Evolutionary conservation across 75 land plant genomes (phyloP).

Genomic region (Selaginella tamariscina): DNA sequence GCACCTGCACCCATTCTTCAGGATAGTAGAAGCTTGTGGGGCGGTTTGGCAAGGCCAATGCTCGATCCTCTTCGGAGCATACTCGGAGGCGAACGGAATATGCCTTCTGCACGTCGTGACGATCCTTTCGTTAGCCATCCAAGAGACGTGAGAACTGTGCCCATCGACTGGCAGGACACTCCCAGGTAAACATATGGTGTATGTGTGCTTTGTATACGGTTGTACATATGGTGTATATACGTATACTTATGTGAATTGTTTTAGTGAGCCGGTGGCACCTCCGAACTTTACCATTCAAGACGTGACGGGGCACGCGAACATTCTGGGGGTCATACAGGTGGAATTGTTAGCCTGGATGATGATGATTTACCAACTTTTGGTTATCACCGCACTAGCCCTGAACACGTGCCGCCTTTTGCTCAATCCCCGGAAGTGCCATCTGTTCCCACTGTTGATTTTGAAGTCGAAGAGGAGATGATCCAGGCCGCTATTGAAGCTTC

Average conservation of each 20-base stretch:
- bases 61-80: conserved; percentile 17
- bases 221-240: too few species aligned
- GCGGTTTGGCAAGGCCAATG: conserved; percentile 19
- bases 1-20: not conserved
- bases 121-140: conserved; percentile 55
- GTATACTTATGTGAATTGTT: too few species aligned
- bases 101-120: not conserved
- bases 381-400: not conserved
- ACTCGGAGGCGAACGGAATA: conserved; percentile 12
- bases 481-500: conserved; percentile 89
- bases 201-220: too few species aligned
- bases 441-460: conserved; percentile 22
- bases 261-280: conserved; percentile 12
- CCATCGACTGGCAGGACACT: conserved; percentile 59
- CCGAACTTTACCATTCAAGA: conserved; percentile 39
- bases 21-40: conserved; percentile 7
- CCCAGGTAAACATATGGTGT: too few species aligned
- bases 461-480: conserved; percentile 76
- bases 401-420: conserved; percentile 10
- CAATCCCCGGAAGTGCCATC: too few species aligned
- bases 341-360: conserved; percentile 39
- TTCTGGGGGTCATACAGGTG: conserved; percentile 28
- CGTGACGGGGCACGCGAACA: conserved; percentile 27
- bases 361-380: not conserved
- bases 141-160: conserved; percentile 51